phyloP scores from a whole-genome alignment of 2,329 filamentous ascomycete species.

The Fusarium temperatum region DNA sequence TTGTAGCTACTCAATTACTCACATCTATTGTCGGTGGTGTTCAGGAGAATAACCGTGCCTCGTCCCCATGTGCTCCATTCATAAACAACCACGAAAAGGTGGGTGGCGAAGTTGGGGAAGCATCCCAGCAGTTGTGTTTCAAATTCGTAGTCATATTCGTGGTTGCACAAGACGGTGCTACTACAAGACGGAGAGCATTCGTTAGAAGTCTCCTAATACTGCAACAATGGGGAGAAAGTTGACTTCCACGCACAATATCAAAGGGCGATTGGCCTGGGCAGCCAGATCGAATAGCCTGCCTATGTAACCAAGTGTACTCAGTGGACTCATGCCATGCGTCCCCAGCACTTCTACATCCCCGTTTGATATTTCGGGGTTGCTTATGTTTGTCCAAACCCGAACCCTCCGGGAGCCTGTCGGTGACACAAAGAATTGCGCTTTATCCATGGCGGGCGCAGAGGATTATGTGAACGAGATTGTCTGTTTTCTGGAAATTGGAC shows the following conservation, averaged over 20 bases:
- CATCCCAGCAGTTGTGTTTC: background rate
- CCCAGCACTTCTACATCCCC: background rate
- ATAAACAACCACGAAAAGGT: background rate
- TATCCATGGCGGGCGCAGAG: fast-evolving
- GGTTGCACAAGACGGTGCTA: fast-evolving
- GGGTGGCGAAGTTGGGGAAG: background rate
- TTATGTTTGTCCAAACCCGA: background rate
- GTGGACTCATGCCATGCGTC: background rate
- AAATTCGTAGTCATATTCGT: background rate
- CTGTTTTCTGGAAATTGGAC: fast-evolving
- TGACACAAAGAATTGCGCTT: background rate
- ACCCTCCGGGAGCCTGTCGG: fast-evolving
- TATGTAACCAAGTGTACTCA: background rate
- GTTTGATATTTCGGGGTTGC: background rate
- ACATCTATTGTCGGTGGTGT: background rate
- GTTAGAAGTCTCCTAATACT: fast-evolving
- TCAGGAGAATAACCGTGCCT: background rate
- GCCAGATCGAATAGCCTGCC: background rate
- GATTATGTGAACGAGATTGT: fast-evolving
- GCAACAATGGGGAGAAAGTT: fast-evolving
- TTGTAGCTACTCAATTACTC: background rate
- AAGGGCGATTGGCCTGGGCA: background rate
- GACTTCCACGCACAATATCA: background rate
- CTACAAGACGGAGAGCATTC: fast-evolving
- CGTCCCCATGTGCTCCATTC: background rate